Base-by-base conservation (phyloP, 106 monocot species). In the Allium fistulosum region DNA sequence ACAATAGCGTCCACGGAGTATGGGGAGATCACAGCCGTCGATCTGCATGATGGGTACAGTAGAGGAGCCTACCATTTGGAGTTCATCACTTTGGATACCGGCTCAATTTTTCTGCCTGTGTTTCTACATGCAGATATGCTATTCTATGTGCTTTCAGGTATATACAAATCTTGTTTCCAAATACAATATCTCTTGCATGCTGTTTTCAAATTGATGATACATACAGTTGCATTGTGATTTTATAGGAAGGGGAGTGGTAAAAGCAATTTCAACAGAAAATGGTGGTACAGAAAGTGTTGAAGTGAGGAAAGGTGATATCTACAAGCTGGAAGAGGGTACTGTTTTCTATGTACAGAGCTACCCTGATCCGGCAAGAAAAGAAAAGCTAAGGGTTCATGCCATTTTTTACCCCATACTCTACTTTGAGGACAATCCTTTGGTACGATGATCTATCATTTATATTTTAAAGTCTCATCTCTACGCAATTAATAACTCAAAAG, bases 111-210 rank as follows among this genome's bases (percentile, higher is more conserved):
- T 57, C 87, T 90, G 47, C 90, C 90, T 6, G 80, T 90, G 13
- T 72, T 85, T n/a, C 83, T 94, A 10, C 94, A 94, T 65, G 17
- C 84, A 9, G 90, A 94, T 76, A 90, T 94, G 87, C 68, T 94
- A 3, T 85, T 94, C 72, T 94, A 88, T 53, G 94, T 94, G 7
- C 79, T 79, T 57, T 76, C 87, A 81, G 94, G 94, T 94, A 18
- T 14, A 46, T 6, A 5, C 37, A 37, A 37, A 37, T 37, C 37
- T 37, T 37, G 37, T 37, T 37, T 37, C 37, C 37, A 37, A 37
- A 37, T 4, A 37, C 37, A 37, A 37, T 37, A 37, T 28, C 37
- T 37, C 2, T 37, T 37, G 2, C 37, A 37, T 37, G 5, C 37
- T 37, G 37, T 5, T 37, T 22, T 22, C 22, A 22, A 22, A 22